A percentile compares a stretch with the other conserved stretches of the same genome.
phyloP scores from a whole-genome alignment of 2,329 filamentous ascomycete genomes.

The Penicillium rolfsii region DNA sequence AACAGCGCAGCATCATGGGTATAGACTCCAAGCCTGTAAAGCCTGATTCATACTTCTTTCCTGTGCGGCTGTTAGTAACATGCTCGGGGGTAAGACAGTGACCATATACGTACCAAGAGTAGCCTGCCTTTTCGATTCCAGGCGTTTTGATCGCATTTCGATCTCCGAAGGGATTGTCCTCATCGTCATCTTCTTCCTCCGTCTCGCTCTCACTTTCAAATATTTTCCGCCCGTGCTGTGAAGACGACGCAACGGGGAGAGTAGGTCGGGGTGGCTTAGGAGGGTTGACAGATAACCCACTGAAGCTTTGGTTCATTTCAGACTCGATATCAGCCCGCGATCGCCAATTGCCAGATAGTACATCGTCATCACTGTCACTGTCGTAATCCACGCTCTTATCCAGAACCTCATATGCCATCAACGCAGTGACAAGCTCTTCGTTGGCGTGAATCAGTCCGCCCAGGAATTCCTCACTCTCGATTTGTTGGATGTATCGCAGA shows the following conservation, averaged over 20 bases:
- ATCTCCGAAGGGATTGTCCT: constrained; percentile 87
- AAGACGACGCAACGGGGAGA: constrained; percentile 42
- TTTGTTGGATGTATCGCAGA: constrained; percentile 86
- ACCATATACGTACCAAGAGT: constrained; percentile 38
- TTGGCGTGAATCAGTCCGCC: constrained; percentile 91
- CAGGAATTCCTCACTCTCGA: constrained; percentile 89
- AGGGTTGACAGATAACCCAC: constrained; percentile 41
- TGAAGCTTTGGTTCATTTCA: constrained; percentile 37
- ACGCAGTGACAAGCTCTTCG: constrained; percentile 87
- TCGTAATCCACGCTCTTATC: constrained; percentile 67
- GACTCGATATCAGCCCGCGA: constrained; percentile 30
- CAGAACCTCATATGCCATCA: constrained; percentile 93
- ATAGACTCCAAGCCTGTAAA: no score
- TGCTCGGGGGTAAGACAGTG: no score
- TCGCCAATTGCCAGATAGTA: constrained; percentile 36
- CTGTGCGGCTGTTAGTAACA: constrained; percentile 26
- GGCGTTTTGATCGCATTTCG: constrained; percentile 63
- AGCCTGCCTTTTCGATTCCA: constrained; percentile 35
- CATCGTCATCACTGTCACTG: constrained; percentile 66
- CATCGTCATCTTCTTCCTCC: constrained; percentile 65
- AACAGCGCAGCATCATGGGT: not conserved
- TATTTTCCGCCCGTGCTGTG: constrained; percentile 31
- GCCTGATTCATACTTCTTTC: constrained; percentile 33
- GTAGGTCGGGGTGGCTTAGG: constrained; percentile 54
- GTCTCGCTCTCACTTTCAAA: constrained; percentile 60